Conservation (phyloP, 31 red algal species). For the Porphyra umbilicalis region DNA sequence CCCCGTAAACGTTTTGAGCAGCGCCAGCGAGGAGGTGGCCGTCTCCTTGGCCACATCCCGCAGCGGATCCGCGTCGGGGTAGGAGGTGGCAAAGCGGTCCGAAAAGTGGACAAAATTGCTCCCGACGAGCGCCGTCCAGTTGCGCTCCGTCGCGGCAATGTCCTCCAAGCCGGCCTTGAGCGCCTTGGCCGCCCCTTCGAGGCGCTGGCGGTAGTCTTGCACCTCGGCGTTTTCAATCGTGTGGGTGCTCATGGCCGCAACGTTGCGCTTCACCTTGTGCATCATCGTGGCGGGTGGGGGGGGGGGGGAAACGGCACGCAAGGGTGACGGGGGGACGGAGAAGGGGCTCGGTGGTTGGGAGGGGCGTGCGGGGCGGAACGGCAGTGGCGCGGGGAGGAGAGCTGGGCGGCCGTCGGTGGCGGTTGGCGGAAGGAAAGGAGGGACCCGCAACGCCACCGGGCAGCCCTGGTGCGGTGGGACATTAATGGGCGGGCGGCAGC, state of each 20-base stretch:
- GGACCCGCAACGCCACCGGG: too few species aligned
- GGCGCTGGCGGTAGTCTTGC: slow-evolving; percentile 36
- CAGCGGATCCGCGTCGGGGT: slow-evolving; percentile 52
- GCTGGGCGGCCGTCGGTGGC: too few species aligned
- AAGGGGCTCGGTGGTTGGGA: neutral
- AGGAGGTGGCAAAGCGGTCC: slow-evolving; percentile 45
- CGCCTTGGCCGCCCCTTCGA: slow-evolving; percentile 23
- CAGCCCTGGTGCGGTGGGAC: too few species aligned
- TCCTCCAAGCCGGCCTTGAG: slow-evolving; percentile 28
- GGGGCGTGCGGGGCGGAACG: too few species aligned
- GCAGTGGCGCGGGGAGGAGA: neutral
- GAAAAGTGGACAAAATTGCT: slow-evolving; percentile 43
- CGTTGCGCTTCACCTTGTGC: slow-evolving; percentile 65
- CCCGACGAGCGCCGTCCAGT: slow-evolving; percentile 42
- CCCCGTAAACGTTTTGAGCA: slow-evolving; percentile 51
- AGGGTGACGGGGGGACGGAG: neutral
- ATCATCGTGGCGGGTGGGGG: slow-evolving; percentile 35
- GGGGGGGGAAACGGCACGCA: neutral
- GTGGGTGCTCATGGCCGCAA: neutral
- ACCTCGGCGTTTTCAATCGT: slow-evolving; percentile 46
- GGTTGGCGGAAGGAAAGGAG: neutral
- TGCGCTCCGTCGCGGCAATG: slow-evolving; percentile 29
- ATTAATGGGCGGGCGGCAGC: too few species aligned
- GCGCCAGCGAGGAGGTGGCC: slow-evolving; percentile 26
- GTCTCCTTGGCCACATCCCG: slow-evolving; percentile 41